Evolutionary conservation across 768 basidiomycete species (phyloP), one percentile per base, ranked within the genome.

Genomic region (Aureoboletus auriporus): DNA sequence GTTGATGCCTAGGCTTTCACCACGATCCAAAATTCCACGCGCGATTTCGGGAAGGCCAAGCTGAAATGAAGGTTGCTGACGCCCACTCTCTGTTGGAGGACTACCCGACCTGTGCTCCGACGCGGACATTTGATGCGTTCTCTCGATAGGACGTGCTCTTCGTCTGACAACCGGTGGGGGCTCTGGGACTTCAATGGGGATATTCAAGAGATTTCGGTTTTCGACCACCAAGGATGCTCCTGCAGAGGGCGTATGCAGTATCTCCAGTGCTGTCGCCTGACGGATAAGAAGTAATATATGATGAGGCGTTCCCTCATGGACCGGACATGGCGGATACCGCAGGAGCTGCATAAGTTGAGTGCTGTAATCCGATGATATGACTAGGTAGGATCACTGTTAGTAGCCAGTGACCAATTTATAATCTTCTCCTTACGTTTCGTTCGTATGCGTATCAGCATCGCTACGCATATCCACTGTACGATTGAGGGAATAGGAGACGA

Each of bases 391-490:
- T 46, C 33, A 53, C 34, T 38, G 53, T 62, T 49, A 63, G 49
- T 43, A 30, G 17, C 12, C 44, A 47, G 46, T 9, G 12, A 38
- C 28, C 11, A 8, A 31, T 29, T 6, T 35, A 50, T 44, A 26
- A 29, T 30, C 42, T 14, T 14, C 23, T n/a, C n/a, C 90, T 69
- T 57, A 93, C 93, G 67, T 61, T 88, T 77, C 61, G 93, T 93
- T 41, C 96, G 84, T 59, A 97, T 90, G 45, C 96, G 83, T 47
- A 98, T 80, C 14, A 99, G 78, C 93, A 98, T 94, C 1, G 92
- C 89, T 16, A 97, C 84, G 61, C 91, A 93, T 43, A 95, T 73
- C 86, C 89, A 94, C 45, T 84, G 82, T 1, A 86, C 81, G 33
- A 96, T 69, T 43, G 85, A 82, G 27, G 95, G 72, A 0, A 84